A percentile compares a stretch with the other conserved stretches of the same genome.
Evolutionary conservation across 106 monocot genomes (phyloP).

Genomic region (Iris macrosiphon): DNA sequence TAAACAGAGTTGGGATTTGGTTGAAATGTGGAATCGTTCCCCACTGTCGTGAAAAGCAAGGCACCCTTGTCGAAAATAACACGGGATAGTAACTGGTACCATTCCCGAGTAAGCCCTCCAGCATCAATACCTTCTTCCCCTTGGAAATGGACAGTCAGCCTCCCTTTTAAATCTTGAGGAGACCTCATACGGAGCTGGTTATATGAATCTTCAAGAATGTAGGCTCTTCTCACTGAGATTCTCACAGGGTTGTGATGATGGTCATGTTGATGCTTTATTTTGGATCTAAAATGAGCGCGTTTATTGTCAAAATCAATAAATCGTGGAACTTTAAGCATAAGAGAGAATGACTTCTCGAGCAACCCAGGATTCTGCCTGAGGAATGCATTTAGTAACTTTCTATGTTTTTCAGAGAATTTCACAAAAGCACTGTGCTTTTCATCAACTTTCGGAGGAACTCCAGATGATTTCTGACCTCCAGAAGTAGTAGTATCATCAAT

Average conservation of each 20-base stretch:
- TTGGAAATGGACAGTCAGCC: conserved; percentile 93
- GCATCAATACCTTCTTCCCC: conserved; percentile 99
- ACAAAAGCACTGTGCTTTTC: conserved; percentile 73
- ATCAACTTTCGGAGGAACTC: conserved; percentile 25
- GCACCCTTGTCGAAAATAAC: conserved; percentile 98
- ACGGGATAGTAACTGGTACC: conserved; percentile 89
- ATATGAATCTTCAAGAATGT: conserved; percentile 96
- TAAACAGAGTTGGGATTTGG: conserved; percentile 98
- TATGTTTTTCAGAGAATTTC: conserved; percentile 90
- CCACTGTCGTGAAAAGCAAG: conserved; percentile 93
- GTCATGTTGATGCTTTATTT: conserved; percentile 96
- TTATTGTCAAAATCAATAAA: conserved; percentile 98
- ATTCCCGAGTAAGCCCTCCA: conserved; percentile 93
- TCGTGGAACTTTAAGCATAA: conserved; percentile 91
- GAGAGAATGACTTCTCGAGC: conserved; percentile 94
- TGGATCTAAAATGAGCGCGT: conserved; percentile 82
- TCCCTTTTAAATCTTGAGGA: conserved; percentile 87
- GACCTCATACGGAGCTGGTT: conserved; percentile 91
- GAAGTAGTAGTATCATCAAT: conserved; percentile 50
- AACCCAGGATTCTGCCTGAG: conserved; percentile 92
- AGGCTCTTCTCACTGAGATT: conserved; percentile 89
- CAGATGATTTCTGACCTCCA: conserved; percentile 33
- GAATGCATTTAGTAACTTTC: conserved; percentile 82
- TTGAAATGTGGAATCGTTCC: conserved; percentile 93
- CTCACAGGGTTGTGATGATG: conserved; percentile 94